phyloP scores from a whole-genome alignment of 768 basidiomycete genomes.

The Melanogaster broomeanus region DNA sequence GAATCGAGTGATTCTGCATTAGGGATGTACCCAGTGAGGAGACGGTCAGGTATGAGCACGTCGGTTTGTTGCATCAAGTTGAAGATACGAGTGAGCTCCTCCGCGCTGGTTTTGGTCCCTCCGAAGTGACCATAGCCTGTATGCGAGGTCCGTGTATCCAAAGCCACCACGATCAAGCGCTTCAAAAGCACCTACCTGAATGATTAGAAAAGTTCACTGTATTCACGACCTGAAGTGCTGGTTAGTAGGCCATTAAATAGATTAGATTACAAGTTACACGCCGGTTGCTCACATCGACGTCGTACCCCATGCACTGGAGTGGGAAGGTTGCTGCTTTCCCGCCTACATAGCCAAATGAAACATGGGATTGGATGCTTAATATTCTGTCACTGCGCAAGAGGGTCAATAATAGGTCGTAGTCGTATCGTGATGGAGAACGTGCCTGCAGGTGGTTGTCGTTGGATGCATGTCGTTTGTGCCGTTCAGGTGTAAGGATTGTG shows the following conservation, averaged over 20 bases:
- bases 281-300: constrained; percentile 77
- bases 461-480: not conserved
- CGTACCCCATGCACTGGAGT: constrained; percentile 86
- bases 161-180: not conserved
- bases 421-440: not conserved
- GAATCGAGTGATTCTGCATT: constrained; percentile 74
- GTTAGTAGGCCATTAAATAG: constrained; percentile 3
- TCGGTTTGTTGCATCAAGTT: constrained; percentile 72
- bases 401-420: constrained; percentile 1
- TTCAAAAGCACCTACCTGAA: constrained; percentile 53
- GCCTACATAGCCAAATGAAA: constrained; percentile 92
- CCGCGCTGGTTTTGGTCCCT: constrained; percentile 76
- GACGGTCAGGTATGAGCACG: constrained; percentile 67
- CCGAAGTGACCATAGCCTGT: constrained; percentile 82
- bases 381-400: constrained; percentile 49
- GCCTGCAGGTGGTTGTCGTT: constrained; percentile 5
- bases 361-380: constrained; percentile 91
- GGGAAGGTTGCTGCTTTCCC: constrained; percentile 79
- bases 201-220: constrained; percentile 97
- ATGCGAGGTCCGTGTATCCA: not conserved
- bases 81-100: constrained; percentile 78
- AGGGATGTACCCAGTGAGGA: constrained; percentile 92
- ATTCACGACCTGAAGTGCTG: constrained; percentile 65
- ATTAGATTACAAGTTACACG: not conserved
- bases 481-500: not conserved